Conservation (phyloP, 2,329 filamentous ascomycete genomes). For the Sporothrix phasma region DNA sequence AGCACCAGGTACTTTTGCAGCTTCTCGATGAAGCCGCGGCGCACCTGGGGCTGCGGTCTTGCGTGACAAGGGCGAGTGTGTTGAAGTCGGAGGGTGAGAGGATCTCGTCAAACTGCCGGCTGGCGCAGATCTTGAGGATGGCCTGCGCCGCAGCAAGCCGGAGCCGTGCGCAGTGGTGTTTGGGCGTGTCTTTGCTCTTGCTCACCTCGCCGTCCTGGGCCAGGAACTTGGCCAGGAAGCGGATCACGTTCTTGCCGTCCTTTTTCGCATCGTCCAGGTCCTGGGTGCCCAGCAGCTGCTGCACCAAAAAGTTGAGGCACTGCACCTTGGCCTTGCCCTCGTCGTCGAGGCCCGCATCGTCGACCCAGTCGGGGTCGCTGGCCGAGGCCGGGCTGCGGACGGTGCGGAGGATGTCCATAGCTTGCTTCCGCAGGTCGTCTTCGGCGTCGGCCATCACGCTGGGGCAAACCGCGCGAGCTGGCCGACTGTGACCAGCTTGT, state of each 20-base stretch:
- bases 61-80: slow-evolving; percentile 66
- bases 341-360: slow-evolving; percentile 59
- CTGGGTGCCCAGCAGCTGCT: slow-evolving; percentile 59
- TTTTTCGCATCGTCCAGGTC: slow-evolving; percentile 45
- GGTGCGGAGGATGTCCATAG: slow-evolving; percentile 63
- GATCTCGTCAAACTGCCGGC: slow-evolving; percentile 64
- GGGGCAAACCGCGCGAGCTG: slow-evolving; percentile 69
- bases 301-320: slow-evolving; percentile 77
- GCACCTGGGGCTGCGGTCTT: slow-evolving; percentile 67
- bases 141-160: slow-evolving; percentile 72
- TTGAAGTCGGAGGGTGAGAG: slow-evolving; percentile 70
- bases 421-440: slow-evolving; percentile 69
- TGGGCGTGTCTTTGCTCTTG: slow-evolving; percentile 56
- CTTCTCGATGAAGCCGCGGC: slow-evolving; percentile 69
- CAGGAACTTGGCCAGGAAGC: slow-evolving; percentile 68
- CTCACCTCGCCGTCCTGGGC: slow-evolving; percentile 49
- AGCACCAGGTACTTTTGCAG: slow-evolving; percentile 84
- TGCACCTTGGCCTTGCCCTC: slow-evolving; percentile 76
- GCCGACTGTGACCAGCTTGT: slow-evolving; percentile 59
- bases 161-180: slow-evolving; percentile 68
- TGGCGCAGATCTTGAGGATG: slow-evolving; percentile 72
- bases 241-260: slow-evolving; percentile 48
- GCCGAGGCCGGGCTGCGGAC: slow-evolving; percentile 40
- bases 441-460: slow-evolving; percentile 62
- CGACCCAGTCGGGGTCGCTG: slow-evolving; percentile 45